Evolutionary conservation across 1,284 basidiomycete species (phyloP), one percentile per base, ranked within the genome.

Genomic region (Microbotryomycetes sp.): DNA sequence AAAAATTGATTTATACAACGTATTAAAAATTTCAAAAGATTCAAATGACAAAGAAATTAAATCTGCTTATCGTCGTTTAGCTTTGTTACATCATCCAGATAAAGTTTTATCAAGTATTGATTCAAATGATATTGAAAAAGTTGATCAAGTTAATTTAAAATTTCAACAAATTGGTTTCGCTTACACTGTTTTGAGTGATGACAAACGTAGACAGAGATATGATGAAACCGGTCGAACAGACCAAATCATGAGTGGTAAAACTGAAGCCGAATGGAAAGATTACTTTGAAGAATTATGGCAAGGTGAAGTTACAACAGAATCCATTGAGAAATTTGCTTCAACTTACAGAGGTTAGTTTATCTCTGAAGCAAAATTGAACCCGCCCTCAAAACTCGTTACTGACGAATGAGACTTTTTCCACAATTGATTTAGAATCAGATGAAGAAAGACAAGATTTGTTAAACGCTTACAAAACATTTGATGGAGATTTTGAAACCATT

Each of bases 81-180:
- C 92, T 3, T 83, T 97, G 25, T 72, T 82, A 56, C 83, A 84
- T 74, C 92, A 96, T 73, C 92, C 92, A 4, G 72, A 73, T 66
- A 72, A 72, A 51, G 42, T 62, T 26, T 49, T 56, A 6, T 22
- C 48, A 16, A 36, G 58, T 3, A 81, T 83, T 48, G 81, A 81
- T 67, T 84, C 86, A 67, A 83, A 82, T 14, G 79, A 77, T 64
- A 15, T 16, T 12, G 26, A 12, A 9, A 50, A 54, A 30, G 51
- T 54, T 23, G 47, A 58, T 4, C n/a, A n/a, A n/a, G 60, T 60
- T 30, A 62, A 58, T 0, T 42, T 53, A 54, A 85, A 86, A 75
- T 97, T 96, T 73, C 90, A 93, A 72, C 86, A 89, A 73, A 81
- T 96, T 67, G 89, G 92, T 0, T 94, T 92, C 72, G 89, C 92